Base-by-base conservation (phyloP, 2,329 filamentous ascomycete genomes). In the Alternaria metachromatica region DNA sequence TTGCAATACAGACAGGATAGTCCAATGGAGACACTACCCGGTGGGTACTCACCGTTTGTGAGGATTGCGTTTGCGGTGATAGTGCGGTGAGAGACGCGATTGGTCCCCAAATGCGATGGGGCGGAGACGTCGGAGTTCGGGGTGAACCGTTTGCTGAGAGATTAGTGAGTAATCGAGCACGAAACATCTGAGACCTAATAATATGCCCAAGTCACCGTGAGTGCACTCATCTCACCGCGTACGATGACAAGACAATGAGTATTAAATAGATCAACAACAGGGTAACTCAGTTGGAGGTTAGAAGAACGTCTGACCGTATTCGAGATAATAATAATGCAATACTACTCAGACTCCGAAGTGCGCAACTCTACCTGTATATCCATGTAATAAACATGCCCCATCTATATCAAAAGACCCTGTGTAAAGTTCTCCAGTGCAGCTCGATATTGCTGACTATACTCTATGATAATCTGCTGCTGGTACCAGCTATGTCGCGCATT, bases 401-500 rank as follows among this genome's bases (percentile, higher is more conserved):
- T 25, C 26, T 37, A 65, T 48, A 60, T 70, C 50, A 72, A 55
- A 43, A 72, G 44, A 12, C 68, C 70, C 43, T 69, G 71, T 9
- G 74, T 63, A 33, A 73, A 78, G 2, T 63, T 63, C 12, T 70
- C 67, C 25, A 79, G 49, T 8, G 72, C 73, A 11, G 64, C 68
- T 5, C 77, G 67, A 57, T 72, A 79, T 57, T 64, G 67, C 65
- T 78, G 76, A 49, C 74, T 76, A 46, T 72, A 79, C 66, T 79
- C 76, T 30, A 79, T 77, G n/a, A 76, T 76, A 55, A 79, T 79
- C 66, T 79, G 77, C 64, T 77, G 74, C 56, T 79, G 75, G 58
- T 79, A 80, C 78, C 78, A 80, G 25, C 68, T 77, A 58, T 79
- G 77, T 57, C 78, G 67, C 12, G 78, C 76, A 60, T 78, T 79